phyloP scores from a whole-genome alignment of 768 basidiomycete genomes.

The Boletus huronensis region DNA sequence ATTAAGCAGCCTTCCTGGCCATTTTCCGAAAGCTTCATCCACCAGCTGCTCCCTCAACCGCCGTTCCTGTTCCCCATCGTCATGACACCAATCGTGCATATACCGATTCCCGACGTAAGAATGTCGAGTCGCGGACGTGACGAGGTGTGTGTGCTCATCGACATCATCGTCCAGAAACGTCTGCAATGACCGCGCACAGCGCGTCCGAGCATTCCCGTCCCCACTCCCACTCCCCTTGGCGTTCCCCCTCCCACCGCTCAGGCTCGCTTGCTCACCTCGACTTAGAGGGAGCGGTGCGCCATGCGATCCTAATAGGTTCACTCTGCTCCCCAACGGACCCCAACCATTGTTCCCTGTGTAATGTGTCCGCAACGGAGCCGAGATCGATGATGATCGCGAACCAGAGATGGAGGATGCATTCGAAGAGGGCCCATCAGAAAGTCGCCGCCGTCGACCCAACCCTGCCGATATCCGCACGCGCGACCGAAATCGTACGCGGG shows the following conservation, averaged over 20 bases:
- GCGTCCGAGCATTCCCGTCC: neutral
- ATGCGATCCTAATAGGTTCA: constrained; percentile 33
- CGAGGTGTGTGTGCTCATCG: constrained; percentile 40
- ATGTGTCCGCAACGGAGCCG: constrained; percentile 67
- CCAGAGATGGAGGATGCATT: constrained; percentile 45
- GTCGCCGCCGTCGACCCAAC: constrained; percentile 45
- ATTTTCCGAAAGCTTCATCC: constrained; percentile 57
- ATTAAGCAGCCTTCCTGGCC: constrained; percentile 70
- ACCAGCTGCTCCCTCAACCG: constrained; percentile 42
- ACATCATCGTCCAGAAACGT: constrained; percentile 12
- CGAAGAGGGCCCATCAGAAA: constrained; percentile 23
- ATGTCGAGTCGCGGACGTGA: constrained; percentile 25
- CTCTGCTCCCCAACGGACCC: constrained; percentile 60
- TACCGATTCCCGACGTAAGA: constrained; percentile 21
- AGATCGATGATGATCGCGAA: constrained; percentile 78
- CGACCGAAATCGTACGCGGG: constrained; percentile 63
- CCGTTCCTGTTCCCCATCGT: constrained; percentile 32
- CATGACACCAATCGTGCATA: constrained; percentile 14
- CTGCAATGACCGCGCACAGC: constrained; percentile 5
- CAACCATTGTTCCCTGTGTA: constrained; percentile 51
- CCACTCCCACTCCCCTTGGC: neutral
- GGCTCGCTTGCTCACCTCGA: neutral
- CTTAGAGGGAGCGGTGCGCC: neutral
- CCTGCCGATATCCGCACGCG: constrained; percentile 78
- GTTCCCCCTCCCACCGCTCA: neutral